Conservation (phyloP, 164 flowering plant genomes). For the Liquidambar formosana region DNA sequence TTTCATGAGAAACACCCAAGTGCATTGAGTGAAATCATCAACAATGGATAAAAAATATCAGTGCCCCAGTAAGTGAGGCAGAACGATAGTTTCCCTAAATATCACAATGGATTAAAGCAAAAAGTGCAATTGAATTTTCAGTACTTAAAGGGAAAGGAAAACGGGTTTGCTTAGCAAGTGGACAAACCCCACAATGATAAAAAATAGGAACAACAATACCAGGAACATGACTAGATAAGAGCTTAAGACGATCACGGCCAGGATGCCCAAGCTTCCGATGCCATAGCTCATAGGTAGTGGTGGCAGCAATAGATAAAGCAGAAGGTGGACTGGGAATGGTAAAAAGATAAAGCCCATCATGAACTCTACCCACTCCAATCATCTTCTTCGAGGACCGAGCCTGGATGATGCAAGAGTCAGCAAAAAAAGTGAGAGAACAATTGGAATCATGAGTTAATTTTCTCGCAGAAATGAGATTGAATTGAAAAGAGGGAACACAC, state of each 20-base stretch:
- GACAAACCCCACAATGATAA: background rate
- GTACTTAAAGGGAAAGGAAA: background rate
- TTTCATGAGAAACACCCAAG: background rate
- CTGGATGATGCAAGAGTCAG: background rate
- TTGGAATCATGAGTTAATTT: background rate
- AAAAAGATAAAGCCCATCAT: background rate
- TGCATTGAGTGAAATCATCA: background rate
- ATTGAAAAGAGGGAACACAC: background rate
- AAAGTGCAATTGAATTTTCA: background rate
- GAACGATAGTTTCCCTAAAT: background rate
- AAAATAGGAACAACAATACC: background rate
- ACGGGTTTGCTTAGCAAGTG: background rate
- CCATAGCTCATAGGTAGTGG: too few relatives aligned
- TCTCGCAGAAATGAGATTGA: background rate
- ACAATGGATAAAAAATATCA: background rate
- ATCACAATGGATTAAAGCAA: background rate
- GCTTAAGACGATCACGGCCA: background rate
- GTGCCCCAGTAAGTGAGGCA: background rate
- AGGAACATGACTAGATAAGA: background rate
- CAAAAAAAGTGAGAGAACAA: too few relatives aligned
- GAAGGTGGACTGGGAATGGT: background rate
- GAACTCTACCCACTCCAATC: background rate
- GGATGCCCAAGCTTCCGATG: background rate
- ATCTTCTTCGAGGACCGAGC: background rate
- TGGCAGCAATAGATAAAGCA: too few relatives aligned